These are phyloP conservation scores for Elaeagnus macrophylla DNA, from an alignment of 306 rosid genomes.

Conservation along the genomic window DNA sequence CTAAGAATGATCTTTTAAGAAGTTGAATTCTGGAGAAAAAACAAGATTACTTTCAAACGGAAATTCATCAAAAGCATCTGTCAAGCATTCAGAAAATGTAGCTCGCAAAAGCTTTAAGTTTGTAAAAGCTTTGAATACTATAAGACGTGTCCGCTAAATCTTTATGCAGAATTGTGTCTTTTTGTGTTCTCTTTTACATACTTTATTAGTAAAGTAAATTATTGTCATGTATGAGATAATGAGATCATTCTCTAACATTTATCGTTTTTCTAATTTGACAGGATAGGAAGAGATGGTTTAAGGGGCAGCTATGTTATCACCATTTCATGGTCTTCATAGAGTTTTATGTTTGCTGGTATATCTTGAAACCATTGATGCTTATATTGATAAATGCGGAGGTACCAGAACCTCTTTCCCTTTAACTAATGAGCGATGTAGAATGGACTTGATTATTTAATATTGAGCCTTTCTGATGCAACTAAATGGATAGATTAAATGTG, in stretches of 20 bases:
- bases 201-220: not conserved
- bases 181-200: not conserved
- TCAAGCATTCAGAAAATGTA: conserved; percentile 8
- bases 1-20: conserved; percentile 35
- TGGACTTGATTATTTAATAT: no score
- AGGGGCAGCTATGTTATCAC: conserved; percentile 14
- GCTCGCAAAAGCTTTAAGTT: conserved; percentile 10
- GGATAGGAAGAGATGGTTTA: conserved; percentile 81
- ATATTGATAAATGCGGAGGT: not conserved
- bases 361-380: not conserved
- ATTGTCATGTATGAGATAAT: not conserved
- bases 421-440: no score
- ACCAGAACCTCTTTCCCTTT: not conserved
- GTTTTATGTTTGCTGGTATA: conserved; percentile 4
- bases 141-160: no score
- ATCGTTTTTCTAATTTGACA: conserved; percentile 35
- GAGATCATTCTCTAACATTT: conserved; percentile 26
- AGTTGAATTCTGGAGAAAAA: conserved; percentile 30
- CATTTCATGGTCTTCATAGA: not conserved
- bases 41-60: conserved; percentile 16
- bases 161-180: not conserved
- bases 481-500: no score
- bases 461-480: not conserved
- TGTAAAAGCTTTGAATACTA: no score
- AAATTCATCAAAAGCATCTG: conserved; percentile 30